These are phyloP conservation scores for Leccinum subgranulosum DNA, from an alignment of 768 basidiomycete genomes.

Conservation along the genomic window DNA sequence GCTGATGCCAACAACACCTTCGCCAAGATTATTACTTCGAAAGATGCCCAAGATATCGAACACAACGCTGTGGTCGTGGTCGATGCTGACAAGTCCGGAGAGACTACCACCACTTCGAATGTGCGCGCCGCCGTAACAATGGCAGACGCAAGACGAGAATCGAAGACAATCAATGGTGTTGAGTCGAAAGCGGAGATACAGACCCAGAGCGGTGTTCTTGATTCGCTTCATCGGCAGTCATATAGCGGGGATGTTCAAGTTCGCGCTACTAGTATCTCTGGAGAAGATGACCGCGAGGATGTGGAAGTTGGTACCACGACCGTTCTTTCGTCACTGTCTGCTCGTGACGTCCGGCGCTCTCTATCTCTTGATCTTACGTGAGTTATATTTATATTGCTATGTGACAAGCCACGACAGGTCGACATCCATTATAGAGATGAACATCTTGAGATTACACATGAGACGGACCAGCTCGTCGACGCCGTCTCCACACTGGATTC, in stretches of 20 bases:
- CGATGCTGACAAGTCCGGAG: background rate
- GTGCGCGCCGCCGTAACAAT: background rate
- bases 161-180: background rate
- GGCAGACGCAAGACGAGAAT: background rate
- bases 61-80: background rate
- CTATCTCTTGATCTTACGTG: background rate
- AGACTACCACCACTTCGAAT: background rate
- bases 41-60: background rate
- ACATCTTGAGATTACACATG: background rate
- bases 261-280: background rate
- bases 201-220: background rate
- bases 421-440: background rate
- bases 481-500: background rate
- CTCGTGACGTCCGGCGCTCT: background rate
- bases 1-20: background rate
- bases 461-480: background rate
- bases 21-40: background rate
- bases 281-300: background rate
- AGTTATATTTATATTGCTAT: background rate
- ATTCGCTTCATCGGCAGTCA: background rate
- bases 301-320: background rate
- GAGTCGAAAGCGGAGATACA: background rate
- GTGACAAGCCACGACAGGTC: background rate
- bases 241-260: background rate
- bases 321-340: background rate